Conservation (phyloP, 345 rosid species). For the Luvunga scandens region DNA sequence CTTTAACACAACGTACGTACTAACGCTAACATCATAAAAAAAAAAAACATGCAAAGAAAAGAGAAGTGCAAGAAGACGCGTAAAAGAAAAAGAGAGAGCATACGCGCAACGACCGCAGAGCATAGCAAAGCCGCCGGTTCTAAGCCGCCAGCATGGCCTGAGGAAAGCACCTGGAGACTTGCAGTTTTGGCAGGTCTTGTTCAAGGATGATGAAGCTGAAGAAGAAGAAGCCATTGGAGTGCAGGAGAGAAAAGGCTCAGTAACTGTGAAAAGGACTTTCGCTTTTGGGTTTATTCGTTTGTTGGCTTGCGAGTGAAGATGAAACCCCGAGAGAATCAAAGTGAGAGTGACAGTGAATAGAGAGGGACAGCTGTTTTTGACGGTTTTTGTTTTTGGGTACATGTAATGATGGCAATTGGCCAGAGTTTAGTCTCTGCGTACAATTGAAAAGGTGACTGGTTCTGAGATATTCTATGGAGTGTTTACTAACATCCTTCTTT, state of each 20-base stretch:
- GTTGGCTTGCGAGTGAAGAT: no score
- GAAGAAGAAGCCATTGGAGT: neutral
- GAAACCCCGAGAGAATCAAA: neutral
- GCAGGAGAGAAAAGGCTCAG: neutral
- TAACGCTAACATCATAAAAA: no score
- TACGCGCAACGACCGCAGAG: slow-evolving; percentile 50
- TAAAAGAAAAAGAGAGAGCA: neutral
- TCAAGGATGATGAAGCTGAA: neutral
- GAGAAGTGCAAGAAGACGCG: neutral
- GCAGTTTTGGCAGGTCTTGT: slow-evolving; percentile 17
- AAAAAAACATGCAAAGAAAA: no score
- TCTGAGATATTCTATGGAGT: neutral
- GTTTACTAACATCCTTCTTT: neutral
- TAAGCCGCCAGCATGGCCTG: slow-evolving; percentile 38
- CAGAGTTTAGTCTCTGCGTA: neutral
- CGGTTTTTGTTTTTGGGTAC: neutral
- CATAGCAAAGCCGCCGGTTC: slow-evolving; percentile 33
- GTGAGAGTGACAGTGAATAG: neutral
- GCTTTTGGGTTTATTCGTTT: neutral
- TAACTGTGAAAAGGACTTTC: neutral
- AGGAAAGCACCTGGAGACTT: neutral
- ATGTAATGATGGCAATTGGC: neutral
- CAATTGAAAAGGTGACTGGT: neutral
- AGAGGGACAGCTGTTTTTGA: neutral
- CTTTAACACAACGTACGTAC: neutral